Percentiles rank a stretch among this genome's conserved stretches.
Conservation (phyloP, 768 basidiomycete genomes). For the Pulveroboletus sp. region DNA sequence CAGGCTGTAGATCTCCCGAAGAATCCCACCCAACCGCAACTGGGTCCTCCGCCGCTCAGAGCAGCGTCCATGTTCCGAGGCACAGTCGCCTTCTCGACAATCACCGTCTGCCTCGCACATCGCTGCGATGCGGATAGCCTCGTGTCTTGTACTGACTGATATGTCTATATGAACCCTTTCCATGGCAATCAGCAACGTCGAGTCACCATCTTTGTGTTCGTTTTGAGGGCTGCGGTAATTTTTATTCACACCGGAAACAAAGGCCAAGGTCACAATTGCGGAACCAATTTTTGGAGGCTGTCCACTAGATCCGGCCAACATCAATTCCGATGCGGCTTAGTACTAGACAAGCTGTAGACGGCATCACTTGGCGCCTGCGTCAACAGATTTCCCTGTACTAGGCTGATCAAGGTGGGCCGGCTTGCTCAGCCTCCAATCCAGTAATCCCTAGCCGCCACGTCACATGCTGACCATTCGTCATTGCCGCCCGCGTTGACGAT, state of each 20-base stretch:
- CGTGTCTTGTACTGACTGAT: background rate
- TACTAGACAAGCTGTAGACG: no score
- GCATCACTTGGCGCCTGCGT: no score
- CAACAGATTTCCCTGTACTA: no score
- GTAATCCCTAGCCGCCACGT: background rate
- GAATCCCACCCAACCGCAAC: background rate
- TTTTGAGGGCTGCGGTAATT: background rate
- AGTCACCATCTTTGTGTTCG: background rate
- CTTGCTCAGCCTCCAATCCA: background rate
- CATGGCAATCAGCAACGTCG: background rate
- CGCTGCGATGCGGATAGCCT: conserved; percentile 11
- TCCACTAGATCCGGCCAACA: background rate
- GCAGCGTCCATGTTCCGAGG: background rate
- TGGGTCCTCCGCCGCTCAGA: no score
- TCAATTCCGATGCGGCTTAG: no score
- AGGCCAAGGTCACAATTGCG: background rate
- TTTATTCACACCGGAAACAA: background rate
- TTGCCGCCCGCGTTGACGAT: background rate
- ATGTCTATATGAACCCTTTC: conserved; percentile 2
- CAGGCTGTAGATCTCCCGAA: conserved; percentile 16
- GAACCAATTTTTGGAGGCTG: background rate
- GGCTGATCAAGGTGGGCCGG: no score
- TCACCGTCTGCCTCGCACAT: conserved; percentile 3
- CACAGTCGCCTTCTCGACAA: conserved; percentile 15
- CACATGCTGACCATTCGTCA: background rate